These are phyloP conservation scores for Aphanomyces cochlioides DNA, from an alignment of 352 stramenopile species.

Conservation along the genomic window DNA sequence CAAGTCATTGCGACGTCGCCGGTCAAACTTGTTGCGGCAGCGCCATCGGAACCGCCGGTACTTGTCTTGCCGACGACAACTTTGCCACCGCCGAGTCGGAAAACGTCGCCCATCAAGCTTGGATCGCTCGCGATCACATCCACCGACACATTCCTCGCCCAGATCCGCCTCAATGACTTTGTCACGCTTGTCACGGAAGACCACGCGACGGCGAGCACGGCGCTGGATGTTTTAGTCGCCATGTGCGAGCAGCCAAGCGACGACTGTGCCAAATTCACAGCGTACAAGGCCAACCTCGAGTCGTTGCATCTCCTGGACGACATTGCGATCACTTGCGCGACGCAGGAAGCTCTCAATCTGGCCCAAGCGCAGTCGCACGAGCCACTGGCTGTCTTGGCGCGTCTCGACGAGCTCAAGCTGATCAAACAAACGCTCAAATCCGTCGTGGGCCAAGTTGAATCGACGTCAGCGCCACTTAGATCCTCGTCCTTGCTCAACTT, in stretches of 20 bases:
- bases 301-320: constrained; percentile 37
- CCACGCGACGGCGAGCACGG: constrained; percentile 69
- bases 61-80: not conserved
- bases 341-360: constrained; percentile 14
- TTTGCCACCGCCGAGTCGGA: not conserved
- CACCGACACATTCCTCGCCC: constrained; percentile 47
- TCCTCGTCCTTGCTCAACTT: not conserved
- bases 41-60: not conserved
- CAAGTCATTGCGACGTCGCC: constrained; percentile 23
- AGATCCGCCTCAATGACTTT: constrained; percentile 64
- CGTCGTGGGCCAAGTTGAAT: not conserved
- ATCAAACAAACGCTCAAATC: constrained; percentile 14
- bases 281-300: constrained; percentile 63
- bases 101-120: constrained; percentile 1
- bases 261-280: constrained; percentile 55
- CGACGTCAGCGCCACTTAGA: not conserved
- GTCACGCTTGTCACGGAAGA: constrained; percentile 69
- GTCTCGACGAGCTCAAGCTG: not conserved
- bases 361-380: not conserved
- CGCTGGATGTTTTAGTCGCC: constrained; percentile 62
- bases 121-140: not conserved
- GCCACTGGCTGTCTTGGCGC: not conserved
- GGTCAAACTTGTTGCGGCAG: not conserved
- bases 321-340: not conserved
- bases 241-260: constrained; percentile 58